Percentiles rank a stretch among this genome's conserved stretches.
Conservation (phyloP, 2,329 filamentous ascomycete genomes). For the Scedosporium dehoogii region DNA sequence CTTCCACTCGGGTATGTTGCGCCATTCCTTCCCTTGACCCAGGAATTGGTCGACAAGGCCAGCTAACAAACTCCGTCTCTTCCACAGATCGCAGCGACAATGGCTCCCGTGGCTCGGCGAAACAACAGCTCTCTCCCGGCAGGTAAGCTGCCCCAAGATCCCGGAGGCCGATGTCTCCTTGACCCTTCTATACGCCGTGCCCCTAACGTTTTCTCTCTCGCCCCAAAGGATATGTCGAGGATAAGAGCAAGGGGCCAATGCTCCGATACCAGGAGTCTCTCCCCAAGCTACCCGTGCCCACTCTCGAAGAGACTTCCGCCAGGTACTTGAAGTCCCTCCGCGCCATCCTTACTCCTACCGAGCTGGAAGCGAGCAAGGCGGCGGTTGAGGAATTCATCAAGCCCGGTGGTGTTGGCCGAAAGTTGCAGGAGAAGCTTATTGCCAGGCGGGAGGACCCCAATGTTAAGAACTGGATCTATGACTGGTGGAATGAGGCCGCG, state of each 20-base stretch:
- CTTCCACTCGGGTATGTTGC: neutral
- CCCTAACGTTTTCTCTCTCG: slow-evolving; percentile 4
- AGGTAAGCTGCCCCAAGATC: slow-evolving; percentile 23
- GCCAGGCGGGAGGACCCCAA: slow-evolving; percentile 71
- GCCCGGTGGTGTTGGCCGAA: slow-evolving; percentile 73
- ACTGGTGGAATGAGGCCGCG: slow-evolving; percentile 97
- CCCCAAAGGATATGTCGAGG: slow-evolving; percentile 62
- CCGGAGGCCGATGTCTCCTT: neutral
- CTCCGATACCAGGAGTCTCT: slow-evolving; percentile 81
- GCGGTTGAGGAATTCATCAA: slow-evolving; percentile 82
- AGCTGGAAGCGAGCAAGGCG: slow-evolving; percentile 65
- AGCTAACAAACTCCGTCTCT: slow-evolving; percentile 6
- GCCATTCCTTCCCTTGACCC: neutral
- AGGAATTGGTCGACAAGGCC: neutral
- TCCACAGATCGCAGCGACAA: slow-evolving; percentile 26
- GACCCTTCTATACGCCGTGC: neutral
- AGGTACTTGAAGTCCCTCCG: slow-evolving; percentile 74
- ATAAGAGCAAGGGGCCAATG: slow-evolving; percentile 69
- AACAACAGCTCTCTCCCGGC: slow-evolving; percentile 48
- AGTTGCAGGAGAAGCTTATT: slow-evolving; percentile 79
- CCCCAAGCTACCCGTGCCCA: slow-evolving; percentile 67
- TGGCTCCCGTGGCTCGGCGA: slow-evolving; percentile 43
- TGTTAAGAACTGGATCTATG: slow-evolving; percentile 85
- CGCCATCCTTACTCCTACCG: slow-evolving; percentile 58
- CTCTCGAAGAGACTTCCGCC: slow-evolving; percentile 70